phyloP scores from a whole-genome alignment of 805 yeast genomes.

The Saccharomycopsis synnaedendra region DNA sequence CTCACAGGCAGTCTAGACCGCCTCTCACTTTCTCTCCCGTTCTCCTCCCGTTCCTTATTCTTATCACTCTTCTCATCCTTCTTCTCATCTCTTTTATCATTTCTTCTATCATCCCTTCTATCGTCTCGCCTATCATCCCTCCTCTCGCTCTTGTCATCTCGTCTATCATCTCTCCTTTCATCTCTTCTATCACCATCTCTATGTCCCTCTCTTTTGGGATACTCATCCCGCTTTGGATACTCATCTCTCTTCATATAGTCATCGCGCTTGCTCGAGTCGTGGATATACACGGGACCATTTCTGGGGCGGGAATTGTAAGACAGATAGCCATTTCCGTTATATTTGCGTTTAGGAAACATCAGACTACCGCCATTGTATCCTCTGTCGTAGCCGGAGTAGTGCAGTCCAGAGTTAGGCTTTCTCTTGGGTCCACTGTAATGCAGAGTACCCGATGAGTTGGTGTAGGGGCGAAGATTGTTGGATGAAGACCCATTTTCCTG shows the following conservation, averaged over 20 bases:
- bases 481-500: not conserved
- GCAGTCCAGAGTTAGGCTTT: slow-evolving; percentile 1
- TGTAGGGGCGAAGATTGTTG: not conserved
- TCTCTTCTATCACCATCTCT: not conserved
- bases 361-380: not conserved
- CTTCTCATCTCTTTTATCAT: too few relatives aligned
- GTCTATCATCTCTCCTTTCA: not conserved
- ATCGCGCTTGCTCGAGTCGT: slow-evolving; percentile 3
- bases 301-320: not conserved
- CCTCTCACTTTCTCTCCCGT: too few relatives aligned
- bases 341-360: slow-evolving; percentile 4
- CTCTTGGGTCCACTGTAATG: too few relatives aligned
- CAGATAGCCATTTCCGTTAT: not conserved
- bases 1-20: too few relatives aligned
- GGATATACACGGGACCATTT: slow-evolving; percentile 11
- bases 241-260: not conserved
- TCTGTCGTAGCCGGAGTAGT: not conserved
- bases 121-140: not conserved
- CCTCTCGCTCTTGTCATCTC: not conserved
- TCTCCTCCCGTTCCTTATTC: too few relatives aligned
- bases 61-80: too few relatives aligned
- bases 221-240: not conserved
- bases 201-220: not conserved
- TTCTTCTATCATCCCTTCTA: too few relatives aligned
- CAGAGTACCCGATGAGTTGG: not conserved